Percentiles rank a stretch among this genome's conserved stretches.
Evolutionary conservation across 768 basidiomycete genomes (phyloP).

Genomic region (Agrocybe praecox): DNA sequence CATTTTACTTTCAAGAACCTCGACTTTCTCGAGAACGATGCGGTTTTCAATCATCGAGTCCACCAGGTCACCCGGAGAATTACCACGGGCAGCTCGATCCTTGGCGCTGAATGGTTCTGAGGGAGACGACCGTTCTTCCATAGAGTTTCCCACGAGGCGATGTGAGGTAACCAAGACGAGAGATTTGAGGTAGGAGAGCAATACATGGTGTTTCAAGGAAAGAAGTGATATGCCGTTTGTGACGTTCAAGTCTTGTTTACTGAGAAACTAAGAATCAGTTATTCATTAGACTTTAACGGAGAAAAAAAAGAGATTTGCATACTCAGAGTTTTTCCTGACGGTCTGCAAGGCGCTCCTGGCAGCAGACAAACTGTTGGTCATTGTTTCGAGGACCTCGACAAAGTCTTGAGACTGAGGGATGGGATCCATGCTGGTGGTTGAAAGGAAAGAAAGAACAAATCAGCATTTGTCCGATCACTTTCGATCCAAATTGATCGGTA

Average conservation of each 20-base stretch:
- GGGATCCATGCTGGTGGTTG: slow-evolving; percentile 18
- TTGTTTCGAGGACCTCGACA: slow-evolving; percentile 46
- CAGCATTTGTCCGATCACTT: background rate
- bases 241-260: slow-evolving; percentile 42
- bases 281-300: background rate
- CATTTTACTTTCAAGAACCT: slow-evolving; percentile 83
- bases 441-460: background rate
- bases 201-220: slow-evolving; percentile 81
- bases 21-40: slow-evolving; percentile 86
- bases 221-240: slow-evolving; percentile 89
- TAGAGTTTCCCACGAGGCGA: slow-evolving; percentile 66
- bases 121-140: slow-evolving; percentile 52
- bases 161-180: slow-evolving; percentile 75
- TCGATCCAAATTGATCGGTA: slow-evolving; percentile 17
- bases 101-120: slow-evolving; percentile 50
- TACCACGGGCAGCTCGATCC: slow-evolving; percentile 57
- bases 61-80: slow-evolving; percentile 71
- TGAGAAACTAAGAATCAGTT: slow-evolving; percentile 19
- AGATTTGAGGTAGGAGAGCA: slow-evolving; percentile 86
- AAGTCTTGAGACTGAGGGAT: slow-evolving; percentile 23
- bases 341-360: slow-evolving; percentile 57
- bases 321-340: slow-evolving; percentile 53
- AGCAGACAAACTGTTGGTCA: slow-evolving; percentile 64
- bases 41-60: slow-evolving; percentile 80
- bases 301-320: slow-evolving; percentile 21